Evolutionary conservation across 441 rosid species (phyloP).

Genomic region (Populus tomentosa): DNA sequence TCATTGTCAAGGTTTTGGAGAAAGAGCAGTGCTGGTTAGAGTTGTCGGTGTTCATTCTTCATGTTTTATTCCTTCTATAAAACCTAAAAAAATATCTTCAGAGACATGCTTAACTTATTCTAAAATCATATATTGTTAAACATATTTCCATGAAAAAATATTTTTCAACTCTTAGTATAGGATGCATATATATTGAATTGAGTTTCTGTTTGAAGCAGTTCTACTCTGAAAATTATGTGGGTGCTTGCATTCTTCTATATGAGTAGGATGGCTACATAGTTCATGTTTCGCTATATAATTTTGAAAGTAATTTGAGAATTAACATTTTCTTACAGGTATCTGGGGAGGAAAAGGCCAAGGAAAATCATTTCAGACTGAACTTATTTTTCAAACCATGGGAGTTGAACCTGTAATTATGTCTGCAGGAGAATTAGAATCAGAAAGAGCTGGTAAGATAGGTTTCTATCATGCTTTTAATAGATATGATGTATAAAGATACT

Average conservation of each 20-base stretch:
- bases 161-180: not conserved
- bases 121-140: not conserved
- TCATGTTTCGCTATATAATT: not conserved
- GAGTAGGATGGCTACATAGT: not conserved
- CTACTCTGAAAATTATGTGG: not conserved
- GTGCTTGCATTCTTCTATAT: not conserved
- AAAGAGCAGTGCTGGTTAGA: not conserved
- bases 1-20: not conserved
- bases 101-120: not conserved
- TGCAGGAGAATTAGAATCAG: conserved; percentile 94
- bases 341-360: conserved; percentile 99
- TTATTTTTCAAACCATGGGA: conserved; percentile 88
- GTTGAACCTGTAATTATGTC: conserved; percentile 93
- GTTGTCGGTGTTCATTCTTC: not conserved
- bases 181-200: not conserved
- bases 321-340: conserved; percentile 45
- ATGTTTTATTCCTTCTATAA: not conserved
- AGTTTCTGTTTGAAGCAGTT: not conserved
- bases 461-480: not conserved
- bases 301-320: not conserved
- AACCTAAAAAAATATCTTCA: not conserved
- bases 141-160: not conserved
- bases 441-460: conserved; percentile 74
- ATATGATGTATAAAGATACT: not conserved
- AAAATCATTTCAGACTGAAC: conserved; percentile 93